Evolutionary conservation across 345 rosid genomes (phyloP), one percentile per base, ranked within the genome.

Genomic region (Turritis glabra): DNA sequence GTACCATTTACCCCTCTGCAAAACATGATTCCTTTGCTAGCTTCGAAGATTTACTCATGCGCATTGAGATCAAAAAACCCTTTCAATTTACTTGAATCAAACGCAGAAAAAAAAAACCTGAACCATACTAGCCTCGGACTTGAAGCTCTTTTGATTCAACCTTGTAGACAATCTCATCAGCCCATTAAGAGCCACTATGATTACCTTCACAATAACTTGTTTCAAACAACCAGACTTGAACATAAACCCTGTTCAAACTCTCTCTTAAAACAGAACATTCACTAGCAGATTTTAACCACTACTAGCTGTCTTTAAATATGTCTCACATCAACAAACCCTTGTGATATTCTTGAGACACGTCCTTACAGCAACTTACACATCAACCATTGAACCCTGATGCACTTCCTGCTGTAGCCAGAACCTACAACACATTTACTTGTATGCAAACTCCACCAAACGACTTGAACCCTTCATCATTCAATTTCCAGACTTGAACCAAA

Each of bases 21-120:
- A 30, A 30, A 30, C 33, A 1, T 30, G 33, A 30, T 30, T 30
- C 33, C 33, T 2, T 30, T 6, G 33, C 33, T 30, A 30, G 33
- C 33, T 30, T 30, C 33, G 25, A 23, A 23, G 2, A 23, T 43
- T 56, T 14, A 0, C 55, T 69, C 55, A 30, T 69, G 55, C 8
- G 12, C 64, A 69, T 8, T 56, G 64, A 69, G 73, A 18, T 5
- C 12, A 27, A 27, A n/a, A n/a, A 55, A 69, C 0, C 73, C 15
- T 18, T 25, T 53, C 9, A 18, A 41, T 41, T 43, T 6, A 13
- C 21, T 37, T 22, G 22, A 40, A 40, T 14, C 30, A 37, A 0
- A 35, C 21, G 27, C 18, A 58, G 3, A 35, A 5, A n/a, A n/a
- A n/a, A n/a, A n/a, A n/a, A 2, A 12, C n/a, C 4, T 0, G 27